Base-by-base conservation (phyloP, 1,284 basidiomycete species). In the Ceratobasidium sp. region DNA sequence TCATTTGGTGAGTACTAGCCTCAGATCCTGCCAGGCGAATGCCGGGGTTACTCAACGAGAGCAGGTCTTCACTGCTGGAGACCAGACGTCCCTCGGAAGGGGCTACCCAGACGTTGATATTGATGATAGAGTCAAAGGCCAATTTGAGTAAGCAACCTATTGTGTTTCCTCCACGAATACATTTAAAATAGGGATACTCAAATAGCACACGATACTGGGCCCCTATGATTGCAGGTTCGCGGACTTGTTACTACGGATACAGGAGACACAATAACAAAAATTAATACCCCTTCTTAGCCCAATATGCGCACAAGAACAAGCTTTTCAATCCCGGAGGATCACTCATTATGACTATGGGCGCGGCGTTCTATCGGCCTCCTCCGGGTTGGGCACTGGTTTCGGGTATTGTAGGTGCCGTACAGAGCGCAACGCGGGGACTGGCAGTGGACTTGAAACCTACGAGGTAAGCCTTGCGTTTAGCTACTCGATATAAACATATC, bases 281-380 rank as follows among this genome's bases (percentile, higher is more conserved):
- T 71, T 59, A 54, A 20, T 13, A 10, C 44, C 20, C 52, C 26
- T 28, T 20, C 54, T 20, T 48, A 71, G 69, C 69, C 17, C 69
- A 71, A 71, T 42, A n/a, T n/a, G 54, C 54, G 23, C 26, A 71
- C n/a, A 59, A 71, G 52, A 71, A 71, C 33, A 57, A 71, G 40
- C 69, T 71, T 40, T 56, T 71, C 54, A 57, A 59, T 15, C 7
- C 69, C 17, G 69, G 69, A n/a, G 69, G 69, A 3, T 71, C 69
- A 5, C 33, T 71, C 17, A 61, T 48, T n/a, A 71, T 59, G 69
- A 71, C 69, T 20, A 59, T 71, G n/a, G 69, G 69, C 13, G 23
- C 52, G 23, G 17, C 56, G 6, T 56, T 56, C 26, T 40, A 44
- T 40, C 56, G 69, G 12, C 69, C 69, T 3, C 33, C 33, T 15